Evolutionary conservation across 2,329 filamentous ascomycete species (phyloP).

Genomic region (Colletotrichum nymphaeae): DNA sequence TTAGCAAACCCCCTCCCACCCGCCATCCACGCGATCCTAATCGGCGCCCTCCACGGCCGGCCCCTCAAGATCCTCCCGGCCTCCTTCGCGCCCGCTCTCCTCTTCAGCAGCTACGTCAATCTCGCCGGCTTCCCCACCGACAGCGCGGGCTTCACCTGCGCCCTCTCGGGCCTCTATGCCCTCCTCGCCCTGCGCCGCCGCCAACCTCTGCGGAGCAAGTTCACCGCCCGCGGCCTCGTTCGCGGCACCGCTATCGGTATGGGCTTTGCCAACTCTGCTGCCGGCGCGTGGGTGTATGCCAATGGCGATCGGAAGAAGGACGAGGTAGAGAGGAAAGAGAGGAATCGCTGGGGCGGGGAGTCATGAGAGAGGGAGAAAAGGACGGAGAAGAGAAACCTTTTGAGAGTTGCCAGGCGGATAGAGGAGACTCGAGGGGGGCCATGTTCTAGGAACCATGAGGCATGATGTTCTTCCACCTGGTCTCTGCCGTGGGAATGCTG

Average conservation of each 20-base stretch:
- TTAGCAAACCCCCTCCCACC: conserved; percentile 65
- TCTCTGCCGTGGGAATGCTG: not conserved
- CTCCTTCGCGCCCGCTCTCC: conserved; percentile 60
- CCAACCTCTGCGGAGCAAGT: conserved; percentile 52
- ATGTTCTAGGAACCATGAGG: too few relatives aligned
- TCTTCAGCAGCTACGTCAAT: conserved; percentile 70
- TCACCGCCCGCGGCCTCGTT: conserved; percentile 62
- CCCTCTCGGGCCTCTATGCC: conserved; percentile 68
- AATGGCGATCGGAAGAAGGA: conserved; percentile 63
- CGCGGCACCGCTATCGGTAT: conserved; percentile 62
- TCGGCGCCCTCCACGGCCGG: conserved; percentile 66
- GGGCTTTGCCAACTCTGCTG: conserved; percentile 59
- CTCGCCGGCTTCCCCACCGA: conserved; percentile 69
- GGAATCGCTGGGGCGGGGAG: conserved; percentile 61
- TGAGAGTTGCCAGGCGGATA: too few relatives aligned
- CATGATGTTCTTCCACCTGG: not conserved
- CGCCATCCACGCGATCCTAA: conserved; percentile 66
- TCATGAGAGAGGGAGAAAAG: conserved; percentile 16
- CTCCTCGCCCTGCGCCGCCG: conserved; percentile 64
- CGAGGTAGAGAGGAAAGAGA: conserved; percentile 57
- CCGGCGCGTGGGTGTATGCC: conserved; percentile 64
- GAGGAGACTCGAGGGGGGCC: too few relatives aligned
- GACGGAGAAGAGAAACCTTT: not conserved
- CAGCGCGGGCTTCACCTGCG: conserved; percentile 65
- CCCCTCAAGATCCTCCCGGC: conserved; percentile 64